phyloP scores from a whole-genome alignment of 2,329 filamentous ascomycete genomes.

The Pseudonectria buxi region DNA sequence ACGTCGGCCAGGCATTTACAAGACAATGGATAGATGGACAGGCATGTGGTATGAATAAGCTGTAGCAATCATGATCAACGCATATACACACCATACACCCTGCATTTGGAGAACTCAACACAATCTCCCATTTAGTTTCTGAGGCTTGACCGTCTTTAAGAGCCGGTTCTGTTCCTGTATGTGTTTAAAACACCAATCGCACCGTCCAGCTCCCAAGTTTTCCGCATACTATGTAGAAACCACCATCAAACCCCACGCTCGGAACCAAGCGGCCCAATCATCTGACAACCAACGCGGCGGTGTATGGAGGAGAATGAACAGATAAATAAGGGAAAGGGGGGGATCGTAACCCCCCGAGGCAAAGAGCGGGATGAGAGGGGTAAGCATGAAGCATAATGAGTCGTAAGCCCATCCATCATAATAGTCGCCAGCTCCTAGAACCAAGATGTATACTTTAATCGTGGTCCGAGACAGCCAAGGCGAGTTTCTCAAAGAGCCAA shows the following conservation, averaged over 20 bases:
- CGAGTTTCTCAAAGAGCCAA: too few species aligned
- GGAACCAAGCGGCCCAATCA: too few species aligned
- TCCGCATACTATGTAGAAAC: constrained; percentile 2
- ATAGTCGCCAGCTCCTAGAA: too few species aligned
- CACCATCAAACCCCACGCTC: too few species aligned
- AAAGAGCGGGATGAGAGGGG: neutral
- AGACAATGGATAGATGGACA: constrained; percentile 4
- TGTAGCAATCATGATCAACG: too few species aligned
- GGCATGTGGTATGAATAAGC: too few species aligned
- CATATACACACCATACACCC: too few species aligned
- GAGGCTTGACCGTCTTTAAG: too few species aligned
- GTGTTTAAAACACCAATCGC: constrained; percentile 6
- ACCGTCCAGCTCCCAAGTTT: constrained; percentile 8
- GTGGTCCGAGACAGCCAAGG: too few species aligned
- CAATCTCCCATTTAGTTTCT: neutral
- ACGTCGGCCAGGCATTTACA: neutral
- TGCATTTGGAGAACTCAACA: neutral
- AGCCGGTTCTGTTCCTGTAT: constrained; percentile 5
- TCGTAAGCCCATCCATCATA: constrained; percentile 1
- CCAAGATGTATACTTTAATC: too few species aligned
- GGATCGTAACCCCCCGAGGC: neutral
- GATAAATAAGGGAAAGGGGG: neutral
- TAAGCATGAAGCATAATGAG: constrained; percentile 3
- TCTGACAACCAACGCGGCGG: neutral
- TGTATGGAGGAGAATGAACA: neutral